Evolutionary conservation across 75 land plant genomes (phyloP), one percentile per base, ranked within the genome.

Genomic region (Cupressus sempervirens): DNA sequence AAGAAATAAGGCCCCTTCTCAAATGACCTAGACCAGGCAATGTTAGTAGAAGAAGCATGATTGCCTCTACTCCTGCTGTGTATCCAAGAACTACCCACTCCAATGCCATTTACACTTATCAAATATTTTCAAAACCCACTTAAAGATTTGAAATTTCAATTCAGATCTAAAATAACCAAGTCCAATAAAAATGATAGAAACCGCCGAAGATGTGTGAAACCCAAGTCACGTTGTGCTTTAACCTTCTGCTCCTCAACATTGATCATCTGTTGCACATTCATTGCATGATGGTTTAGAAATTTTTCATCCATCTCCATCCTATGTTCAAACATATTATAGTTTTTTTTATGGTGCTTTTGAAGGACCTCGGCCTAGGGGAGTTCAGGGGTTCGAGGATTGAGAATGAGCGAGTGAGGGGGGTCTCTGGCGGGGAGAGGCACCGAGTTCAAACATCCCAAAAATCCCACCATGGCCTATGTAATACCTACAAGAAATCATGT

Each of bases 31-130:
- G 90, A 15, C 98, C 98, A 18, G 98, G 98, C 26, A 96, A 56
- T 7, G 98, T 96, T 0, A 95, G 87, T 58, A 96, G 85, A 62
- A 96, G 88, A 45, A 96, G 88, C 92, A 95, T 90, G 75, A 95
- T 87, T 13, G 97, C 97, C 85, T 96, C 97, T 41, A 94, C 96
- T 2, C 85, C 94, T 36, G 95, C 98, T 14, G 92, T 92, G 87
- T 93, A 91, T 18, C 92, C 91, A 43, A 96, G 89, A 20, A 91
- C 92, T 53, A 89, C 98, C 98, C 98, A 96, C 46, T 96, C 98
- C 83, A 96, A 75, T 50, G 97, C 98, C 98, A 96, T 96, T 40
- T 23, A 1, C 8, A 62, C 35, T 62, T 56, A 18, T 16, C 74
- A 34, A 41, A 7, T 7, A 36, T 40, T 77, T 16, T 29, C 8